Conservation (phyloP, 805 yeast species). For the Cyberlindnera misumaiensis region DNA sequence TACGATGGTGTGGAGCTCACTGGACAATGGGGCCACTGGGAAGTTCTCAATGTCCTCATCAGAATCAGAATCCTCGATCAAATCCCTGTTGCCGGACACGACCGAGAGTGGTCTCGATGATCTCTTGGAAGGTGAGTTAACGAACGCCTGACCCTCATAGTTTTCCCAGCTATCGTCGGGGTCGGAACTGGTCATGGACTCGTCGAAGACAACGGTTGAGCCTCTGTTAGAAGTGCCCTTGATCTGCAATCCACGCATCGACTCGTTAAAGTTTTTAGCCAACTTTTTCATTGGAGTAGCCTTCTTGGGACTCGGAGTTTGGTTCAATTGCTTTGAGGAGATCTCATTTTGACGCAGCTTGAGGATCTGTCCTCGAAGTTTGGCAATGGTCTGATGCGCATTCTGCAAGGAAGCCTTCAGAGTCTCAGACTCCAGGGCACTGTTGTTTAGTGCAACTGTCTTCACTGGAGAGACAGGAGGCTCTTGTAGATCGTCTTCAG, state of each 20-base stretch:
- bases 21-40: constrained; percentile 17
- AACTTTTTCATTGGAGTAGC: constrained; percentile 15
- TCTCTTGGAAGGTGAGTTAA: constrained; percentile 12
- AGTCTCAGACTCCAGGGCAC: constrained; percentile 58
- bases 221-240: constrained; percentile 21
- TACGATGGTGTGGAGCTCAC: constrained; percentile 16
- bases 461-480: constrained; percentile 31
- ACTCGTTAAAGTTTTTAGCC: constrained; percentile 9
- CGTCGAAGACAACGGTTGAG: constrained; percentile 19
- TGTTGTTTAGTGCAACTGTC: constrained; percentile 32
- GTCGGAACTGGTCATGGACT: constrained; percentile 13
- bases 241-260: constrained; percentile 12
- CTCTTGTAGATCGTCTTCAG: constrained; percentile 32
- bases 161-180: constrained; percentile 24
- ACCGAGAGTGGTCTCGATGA: constrained; percentile 13
- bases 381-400: constrained; percentile 58
- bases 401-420: constrained; percentile 55
- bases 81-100: constrained; percentile 8
- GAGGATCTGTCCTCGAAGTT: constrained; percentile 37
- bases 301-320: constrained; percentile 6
- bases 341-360: constrained; percentile 23
- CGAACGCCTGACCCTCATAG: constrained; percentile 20
- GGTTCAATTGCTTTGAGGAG: constrained; percentile 7
- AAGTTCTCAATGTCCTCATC: constrained; percentile 20
- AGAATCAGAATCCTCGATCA: constrained; percentile 20